A percentile compares a stretch with the other conserved stretches of the same genome.
Evolutionary conservation across 2,329 filamentous ascomycete genomes (phyloP).

Genomic region (Trichocomaceae sp.): DNA sequence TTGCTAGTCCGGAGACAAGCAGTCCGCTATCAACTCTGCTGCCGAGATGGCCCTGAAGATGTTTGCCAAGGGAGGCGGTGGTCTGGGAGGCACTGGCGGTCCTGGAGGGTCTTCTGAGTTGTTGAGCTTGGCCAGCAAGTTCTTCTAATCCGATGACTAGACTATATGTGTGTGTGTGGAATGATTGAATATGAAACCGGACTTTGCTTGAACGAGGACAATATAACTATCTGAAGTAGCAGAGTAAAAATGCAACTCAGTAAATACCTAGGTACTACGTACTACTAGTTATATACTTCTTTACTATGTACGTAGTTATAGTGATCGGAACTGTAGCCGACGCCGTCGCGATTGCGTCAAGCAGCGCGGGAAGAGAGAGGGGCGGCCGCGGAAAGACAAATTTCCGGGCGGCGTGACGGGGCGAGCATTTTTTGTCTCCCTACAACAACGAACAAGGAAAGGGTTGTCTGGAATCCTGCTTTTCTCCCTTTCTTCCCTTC

Average conservation of each 20-base stretch:
- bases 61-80: conserved; percentile 68
- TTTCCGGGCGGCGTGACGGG: not conserved
- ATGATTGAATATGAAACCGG: not conserved
- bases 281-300: too few relatives aligned
- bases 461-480: not conserved
- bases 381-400: not conserved
- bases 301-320: too few relatives aligned
- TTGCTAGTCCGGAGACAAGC: conserved; percentile 59
- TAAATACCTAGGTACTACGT: too few relatives aligned
- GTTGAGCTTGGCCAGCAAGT: conserved; percentile 56
- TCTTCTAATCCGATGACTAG: conserved; percentile 32
- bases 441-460: not conserved
- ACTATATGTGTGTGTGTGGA: not conserved
- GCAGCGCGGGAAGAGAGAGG: not conserved
- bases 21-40: conserved; percentile 70
- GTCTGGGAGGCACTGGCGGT: conserved; percentile 41
- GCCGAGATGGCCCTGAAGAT: conserved; percentile 85
- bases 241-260: not conserved
- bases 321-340: not conserved
- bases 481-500: not conserved
- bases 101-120: conserved; percentile 46
- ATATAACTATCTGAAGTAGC: not conserved
- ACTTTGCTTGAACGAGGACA: not conserved
- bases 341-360: not conserved
- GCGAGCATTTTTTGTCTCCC: not conserved